Evolutionary conservation across 2,329 filamentous ascomycete genomes (phyloP).

Genomic region (Penicillium sp.): DNA sequence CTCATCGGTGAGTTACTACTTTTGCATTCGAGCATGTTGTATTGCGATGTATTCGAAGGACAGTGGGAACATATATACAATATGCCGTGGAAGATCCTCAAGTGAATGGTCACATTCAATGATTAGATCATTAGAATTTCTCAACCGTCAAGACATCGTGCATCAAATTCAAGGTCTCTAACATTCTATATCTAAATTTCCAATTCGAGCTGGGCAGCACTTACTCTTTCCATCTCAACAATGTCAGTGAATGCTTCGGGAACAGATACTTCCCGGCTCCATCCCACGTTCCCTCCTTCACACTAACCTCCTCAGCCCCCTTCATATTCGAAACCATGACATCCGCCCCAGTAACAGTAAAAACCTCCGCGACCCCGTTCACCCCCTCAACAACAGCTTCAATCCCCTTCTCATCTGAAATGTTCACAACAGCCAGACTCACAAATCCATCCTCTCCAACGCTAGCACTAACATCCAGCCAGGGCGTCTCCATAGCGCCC

Average conservation of each 20-base stretch:
- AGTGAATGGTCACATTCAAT: no score
- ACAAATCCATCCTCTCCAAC: slow-evolving; percentile 57
- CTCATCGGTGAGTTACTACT: no score
- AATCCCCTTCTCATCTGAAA: slow-evolving; percentile 60
- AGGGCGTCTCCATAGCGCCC: slow-evolving; percentile 63
- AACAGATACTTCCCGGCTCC: slow-evolving; percentile 63
- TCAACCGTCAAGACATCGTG: no score
- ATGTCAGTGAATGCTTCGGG: slow-evolving; percentile 66
- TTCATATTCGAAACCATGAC: slow-evolving; percentile 62
- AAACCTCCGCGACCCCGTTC: slow-evolving; percentile 55
- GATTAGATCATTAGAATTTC: no score
- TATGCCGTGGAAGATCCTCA: no score
- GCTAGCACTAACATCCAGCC: slow-evolving; percentile 45
- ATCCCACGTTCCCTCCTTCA: slow-evolving; percentile 63
- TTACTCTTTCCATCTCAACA: slow-evolving; percentile 57
- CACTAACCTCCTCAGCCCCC: slow-evolving; percentile 60
- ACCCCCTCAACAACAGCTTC: slow-evolving; percentile 60
- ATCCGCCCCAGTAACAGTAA: slow-evolving; percentile 59
- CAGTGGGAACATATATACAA: no score
- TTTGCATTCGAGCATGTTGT: no score
- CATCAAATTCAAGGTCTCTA: neutral
- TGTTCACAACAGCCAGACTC: slow-evolving; percentile 71
- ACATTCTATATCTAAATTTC: neutral
- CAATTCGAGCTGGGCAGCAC: neutral
- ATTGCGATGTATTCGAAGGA: no score